phyloP scores from a whole-genome alignment of 768 basidiomycete genomes.

The Boletus rex-veris region DNA sequence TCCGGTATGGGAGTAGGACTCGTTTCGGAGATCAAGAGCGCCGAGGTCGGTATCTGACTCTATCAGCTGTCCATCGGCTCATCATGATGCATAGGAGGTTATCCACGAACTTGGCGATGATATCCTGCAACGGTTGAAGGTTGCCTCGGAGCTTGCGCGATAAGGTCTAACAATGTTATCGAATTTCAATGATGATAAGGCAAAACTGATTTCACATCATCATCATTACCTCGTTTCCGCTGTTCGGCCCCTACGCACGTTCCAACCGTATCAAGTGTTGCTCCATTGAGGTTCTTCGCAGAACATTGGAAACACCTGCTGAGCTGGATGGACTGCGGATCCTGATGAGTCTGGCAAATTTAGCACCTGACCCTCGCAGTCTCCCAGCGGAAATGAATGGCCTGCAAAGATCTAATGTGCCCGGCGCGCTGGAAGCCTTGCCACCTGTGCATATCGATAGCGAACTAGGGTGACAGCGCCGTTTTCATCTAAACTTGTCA shows the following conservation, averaged over 20 bases:
- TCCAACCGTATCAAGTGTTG: constrained; percentile 19
- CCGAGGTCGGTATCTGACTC: constrained; percentile 32
- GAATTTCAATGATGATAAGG: constrained; percentile 22
- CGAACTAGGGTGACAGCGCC: not conserved
- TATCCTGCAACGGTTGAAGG: constrained; percentile 36
- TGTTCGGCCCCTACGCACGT: not conserved
- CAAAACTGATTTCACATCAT: constrained; percentile 3
- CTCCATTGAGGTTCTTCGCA: constrained; percentile 3
- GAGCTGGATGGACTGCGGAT: constrained; percentile 7
- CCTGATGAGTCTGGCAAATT: constrained; percentile 4
- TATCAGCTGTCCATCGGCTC: not conserved
- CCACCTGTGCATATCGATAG: not conserved
- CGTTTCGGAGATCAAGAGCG: constrained; percentile 43
- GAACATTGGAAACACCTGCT: constrained; percentile 5
- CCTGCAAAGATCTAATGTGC: not conserved
- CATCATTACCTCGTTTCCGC: constrained; percentile 3
- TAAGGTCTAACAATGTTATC: constrained; percentile 14
- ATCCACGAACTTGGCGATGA: constrained; percentile 51
- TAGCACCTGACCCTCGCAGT: constrained; percentile 4
- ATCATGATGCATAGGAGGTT: constrained; percentile 42
- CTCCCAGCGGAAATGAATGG: constrained; percentile 16
- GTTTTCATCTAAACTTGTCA: not conserved
- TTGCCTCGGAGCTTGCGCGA: constrained; percentile 24
- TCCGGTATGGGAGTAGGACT: constrained; percentile 63
- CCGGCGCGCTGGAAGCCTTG: not conserved